These are phyloP conservation scores for Candida dubliniensis DNA, from an alignment of 1,139 yeast genomes.

Conservation along the genomic window DNA sequence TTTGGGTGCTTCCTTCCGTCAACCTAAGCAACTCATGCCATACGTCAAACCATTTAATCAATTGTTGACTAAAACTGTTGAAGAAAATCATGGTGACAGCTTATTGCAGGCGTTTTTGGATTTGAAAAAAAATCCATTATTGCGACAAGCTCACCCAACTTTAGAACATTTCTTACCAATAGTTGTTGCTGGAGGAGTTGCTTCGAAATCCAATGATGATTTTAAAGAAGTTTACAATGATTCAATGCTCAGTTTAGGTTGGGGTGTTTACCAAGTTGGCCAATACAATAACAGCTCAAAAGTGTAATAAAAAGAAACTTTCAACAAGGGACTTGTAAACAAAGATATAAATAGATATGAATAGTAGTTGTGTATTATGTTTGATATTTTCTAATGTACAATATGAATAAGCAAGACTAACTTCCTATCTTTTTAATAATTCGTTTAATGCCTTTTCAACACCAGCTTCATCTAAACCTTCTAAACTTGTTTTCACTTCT, in stretches of 20 bases:
- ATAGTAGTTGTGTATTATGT: too few relatives aligned
- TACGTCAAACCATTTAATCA: constrained; percentile 53
- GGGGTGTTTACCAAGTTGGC: constrained; percentile 62
- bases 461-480: constrained; percentile 46
- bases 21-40: constrained; percentile 34
- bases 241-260: constrained; percentile 53
- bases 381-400: background rate
- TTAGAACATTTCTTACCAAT: constrained; percentile 73
- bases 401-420: background rate
- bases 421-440: constrained; percentile 31
- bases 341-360: background rate
- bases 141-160: constrained; percentile 66
- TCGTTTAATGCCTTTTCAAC: constrained; percentile 37
- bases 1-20: constrained; percentile 25
- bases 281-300: constrained; percentile 6
- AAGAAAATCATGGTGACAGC: constrained; percentile 6
- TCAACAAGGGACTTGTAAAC: constrained; percentile 1
- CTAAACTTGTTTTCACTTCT: constrained; percentile 43
- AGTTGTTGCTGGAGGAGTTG: constrained; percentile 66
- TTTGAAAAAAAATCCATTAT: constrained; percentile 26
- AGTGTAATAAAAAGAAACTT: constrained; percentile 1
- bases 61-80: constrained; percentile 38
- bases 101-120: constrained; percentile 16
- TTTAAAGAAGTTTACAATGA: constrained; percentile 49
- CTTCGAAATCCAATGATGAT: constrained; percentile 28